Conservation (phyloP, 768 basidiomycete genomes). For the Mrakia frigida region DNA sequence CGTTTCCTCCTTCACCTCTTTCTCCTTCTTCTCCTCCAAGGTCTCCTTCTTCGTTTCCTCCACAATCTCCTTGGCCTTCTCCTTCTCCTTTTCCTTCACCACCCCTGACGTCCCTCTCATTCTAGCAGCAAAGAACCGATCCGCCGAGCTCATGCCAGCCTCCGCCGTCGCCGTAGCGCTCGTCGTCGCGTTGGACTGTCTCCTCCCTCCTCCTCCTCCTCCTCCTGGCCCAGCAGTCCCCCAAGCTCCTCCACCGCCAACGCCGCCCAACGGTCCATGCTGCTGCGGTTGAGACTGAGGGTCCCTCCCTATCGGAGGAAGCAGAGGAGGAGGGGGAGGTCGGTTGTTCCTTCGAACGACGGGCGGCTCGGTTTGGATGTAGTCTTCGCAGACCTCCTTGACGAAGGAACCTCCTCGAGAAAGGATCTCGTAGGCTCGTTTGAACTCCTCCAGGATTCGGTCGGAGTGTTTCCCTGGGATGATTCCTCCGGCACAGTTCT, state of each 20-base stretch:
- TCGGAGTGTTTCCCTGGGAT: not conserved
- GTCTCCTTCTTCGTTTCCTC: not conserved
- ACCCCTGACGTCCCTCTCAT: not conserved
- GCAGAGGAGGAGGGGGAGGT: not conserved
- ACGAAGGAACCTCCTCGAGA: conserved; percentile 5
- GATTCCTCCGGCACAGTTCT: conserved; percentile 24
- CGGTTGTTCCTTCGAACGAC: conserved; percentile 6
- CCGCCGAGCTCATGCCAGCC: conserved; percentile 1
- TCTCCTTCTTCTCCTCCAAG: not conserved
- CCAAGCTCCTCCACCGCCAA: not conserved
- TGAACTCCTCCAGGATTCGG: not conserved
- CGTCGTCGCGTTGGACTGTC: not conserved
- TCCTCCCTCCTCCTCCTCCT: not conserved
- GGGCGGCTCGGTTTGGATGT: conserved; percentile 11
- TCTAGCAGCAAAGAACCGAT: not conserved
- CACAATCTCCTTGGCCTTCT: not conserved
- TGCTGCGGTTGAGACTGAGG: not conserved
- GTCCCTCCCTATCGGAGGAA: not conserved
- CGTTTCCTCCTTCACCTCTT: not conserved
- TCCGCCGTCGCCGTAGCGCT: not conserved
- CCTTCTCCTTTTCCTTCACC: not conserved
- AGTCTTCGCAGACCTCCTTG: conserved; percentile 13
- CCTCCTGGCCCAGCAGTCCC: not conserved
- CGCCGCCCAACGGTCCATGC: not conserved
- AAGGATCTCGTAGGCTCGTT: conserved; percentile 14